Percentiles rank a stretch among this genome's conserved stretches.
Evolutionary conservation across 345 rosid species (phyloP).

Genomic region (Microcos paniculata): DNA sequence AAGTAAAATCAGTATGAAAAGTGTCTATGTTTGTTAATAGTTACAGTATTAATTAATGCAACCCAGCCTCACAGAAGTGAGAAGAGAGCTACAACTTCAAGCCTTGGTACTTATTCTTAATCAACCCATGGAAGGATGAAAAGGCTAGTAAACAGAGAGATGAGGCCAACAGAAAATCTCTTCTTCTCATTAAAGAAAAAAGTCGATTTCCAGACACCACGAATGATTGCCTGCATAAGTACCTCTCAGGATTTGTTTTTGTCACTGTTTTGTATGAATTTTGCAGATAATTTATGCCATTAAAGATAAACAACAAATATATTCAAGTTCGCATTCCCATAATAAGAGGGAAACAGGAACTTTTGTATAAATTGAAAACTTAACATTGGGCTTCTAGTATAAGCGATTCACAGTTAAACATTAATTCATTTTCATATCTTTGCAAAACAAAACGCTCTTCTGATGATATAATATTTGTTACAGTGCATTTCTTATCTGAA

Average conservation of each 20-base stretch:
- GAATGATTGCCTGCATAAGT: no score
- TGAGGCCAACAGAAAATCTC: no score
- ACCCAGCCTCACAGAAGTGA: neutral
- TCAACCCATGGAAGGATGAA: no score
- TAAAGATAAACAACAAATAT: neutral
- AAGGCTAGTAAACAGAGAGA: no score
- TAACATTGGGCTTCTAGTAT: constrained; percentile 23
- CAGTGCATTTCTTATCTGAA: constrained; percentile 69
- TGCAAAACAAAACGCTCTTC: constrained; percentile 88
- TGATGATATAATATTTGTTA: constrained; percentile 58
- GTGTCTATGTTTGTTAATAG: neutral
- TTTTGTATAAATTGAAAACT: constrained; percentile 9
- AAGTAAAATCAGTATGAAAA: neutral
- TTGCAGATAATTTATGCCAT: neutral
- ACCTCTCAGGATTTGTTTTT: no score
- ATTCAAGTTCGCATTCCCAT: neutral
- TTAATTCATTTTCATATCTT: constrained; percentile 83
- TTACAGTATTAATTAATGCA: neutral
- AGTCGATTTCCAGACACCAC: no score
- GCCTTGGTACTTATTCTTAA: no score
- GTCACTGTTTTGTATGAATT: no score
- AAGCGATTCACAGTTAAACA: constrained; percentile 69
- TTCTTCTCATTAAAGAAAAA: no score
- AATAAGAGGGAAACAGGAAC: neutral
- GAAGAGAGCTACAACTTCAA: neutral